Conservation (phyloP, 441 rosid species). For the Populus hybrid region DNA sequence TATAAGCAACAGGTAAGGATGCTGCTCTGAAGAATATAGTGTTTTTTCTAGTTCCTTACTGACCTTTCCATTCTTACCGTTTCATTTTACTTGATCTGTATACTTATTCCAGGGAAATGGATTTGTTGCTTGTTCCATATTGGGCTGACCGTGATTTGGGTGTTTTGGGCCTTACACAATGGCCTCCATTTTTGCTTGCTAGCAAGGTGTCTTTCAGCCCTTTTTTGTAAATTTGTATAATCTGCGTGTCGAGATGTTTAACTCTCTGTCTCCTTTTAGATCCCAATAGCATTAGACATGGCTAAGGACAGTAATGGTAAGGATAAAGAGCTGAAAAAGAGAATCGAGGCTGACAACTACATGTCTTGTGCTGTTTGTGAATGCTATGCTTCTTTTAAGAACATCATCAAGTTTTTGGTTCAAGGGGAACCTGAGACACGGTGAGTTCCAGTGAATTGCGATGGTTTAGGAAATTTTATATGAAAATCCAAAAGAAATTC, state of each 20-base stretch:
- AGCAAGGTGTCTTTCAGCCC: constrained; percentile 71
- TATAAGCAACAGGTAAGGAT: constrained; percentile 64
- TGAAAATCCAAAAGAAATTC: constrained; percentile 2
- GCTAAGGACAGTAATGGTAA: constrained; percentile 97
- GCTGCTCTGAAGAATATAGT: background rate
- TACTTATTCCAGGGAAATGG: constrained; percentile 75
- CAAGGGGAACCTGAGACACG: constrained; percentile 59
- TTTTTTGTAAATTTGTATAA: background rate
- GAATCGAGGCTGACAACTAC: constrained; percentile 70
- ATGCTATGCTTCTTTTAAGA: constrained; percentile 32
- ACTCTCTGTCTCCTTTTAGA: constrained; percentile 40
- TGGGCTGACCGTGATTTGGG: constrained; percentile 94
- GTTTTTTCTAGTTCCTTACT: constrained; percentile 2
- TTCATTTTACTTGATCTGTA: background rate
- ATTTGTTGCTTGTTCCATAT: constrained; percentile 97
- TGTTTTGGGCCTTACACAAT: constrained; percentile 58
- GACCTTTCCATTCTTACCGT: constrained; percentile 6
- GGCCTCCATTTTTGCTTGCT: constrained; percentile 99
- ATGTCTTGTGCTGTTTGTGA: constrained; percentile 87
- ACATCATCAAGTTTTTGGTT: constrained; percentile 74
- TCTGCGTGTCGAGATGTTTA: constrained; percentile 13
- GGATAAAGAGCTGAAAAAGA: constrained; percentile 88
- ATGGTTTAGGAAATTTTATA: constrained; percentile 5
- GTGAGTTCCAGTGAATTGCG: constrained; percentile 44
- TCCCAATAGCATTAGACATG: constrained; percentile 34